phyloP scores from a whole-genome alignment of 306 rosid species.

The Trifolium pratense region DNA sequence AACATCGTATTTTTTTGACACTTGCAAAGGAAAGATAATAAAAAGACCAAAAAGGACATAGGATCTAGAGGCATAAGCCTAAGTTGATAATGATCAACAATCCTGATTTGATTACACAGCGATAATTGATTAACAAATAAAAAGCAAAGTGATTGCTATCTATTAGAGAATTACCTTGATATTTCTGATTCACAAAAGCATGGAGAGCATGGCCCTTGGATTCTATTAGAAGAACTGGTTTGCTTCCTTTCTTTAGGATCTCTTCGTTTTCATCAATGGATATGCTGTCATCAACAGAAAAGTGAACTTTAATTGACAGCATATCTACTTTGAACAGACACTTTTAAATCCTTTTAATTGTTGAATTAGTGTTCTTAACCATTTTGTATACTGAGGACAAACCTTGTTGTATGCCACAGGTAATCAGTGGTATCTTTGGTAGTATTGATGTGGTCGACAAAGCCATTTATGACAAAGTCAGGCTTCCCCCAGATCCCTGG shows the following conservation, averaged over 20 bases:
- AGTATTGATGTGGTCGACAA: conserved; percentile 91
- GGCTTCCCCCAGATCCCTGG: conserved; percentile 85
- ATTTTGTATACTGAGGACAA: conserved; percentile 40
- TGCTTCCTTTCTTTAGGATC: conserved; percentile 75
- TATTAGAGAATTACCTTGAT: conserved; percentile 65
- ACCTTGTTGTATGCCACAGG: conserved; percentile 95
- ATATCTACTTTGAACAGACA: conserved; percentile 17
- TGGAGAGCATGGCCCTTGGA: conserved; percentile 94
- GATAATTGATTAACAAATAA: conserved; percentile 31
- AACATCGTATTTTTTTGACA: background rate
- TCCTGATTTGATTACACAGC: background rate
- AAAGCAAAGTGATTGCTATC: conserved; percentile 1
- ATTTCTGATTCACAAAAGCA: conserved; percentile 80
- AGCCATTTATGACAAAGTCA: conserved; percentile 69
- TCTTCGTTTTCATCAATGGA: conserved; percentile 65
- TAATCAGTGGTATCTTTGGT: conserved; percentile 94
- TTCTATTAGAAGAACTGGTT: conserved; percentile 72
- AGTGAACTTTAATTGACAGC: conserved; percentile 29
- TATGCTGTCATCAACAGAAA: conserved; percentile 62
- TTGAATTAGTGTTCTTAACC: background rate
- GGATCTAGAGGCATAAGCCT: conserved; percentile 11
- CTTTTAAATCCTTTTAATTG: conserved; percentile 10
- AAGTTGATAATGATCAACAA: conserved; percentile 23
- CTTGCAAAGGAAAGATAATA: conserved; percentile 22
- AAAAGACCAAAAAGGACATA: background rate